Evolutionary conservation across 192 early-diverging fungal genomes (phyloP).

Genomic region (Cladochytrium replicatum): DNA sequence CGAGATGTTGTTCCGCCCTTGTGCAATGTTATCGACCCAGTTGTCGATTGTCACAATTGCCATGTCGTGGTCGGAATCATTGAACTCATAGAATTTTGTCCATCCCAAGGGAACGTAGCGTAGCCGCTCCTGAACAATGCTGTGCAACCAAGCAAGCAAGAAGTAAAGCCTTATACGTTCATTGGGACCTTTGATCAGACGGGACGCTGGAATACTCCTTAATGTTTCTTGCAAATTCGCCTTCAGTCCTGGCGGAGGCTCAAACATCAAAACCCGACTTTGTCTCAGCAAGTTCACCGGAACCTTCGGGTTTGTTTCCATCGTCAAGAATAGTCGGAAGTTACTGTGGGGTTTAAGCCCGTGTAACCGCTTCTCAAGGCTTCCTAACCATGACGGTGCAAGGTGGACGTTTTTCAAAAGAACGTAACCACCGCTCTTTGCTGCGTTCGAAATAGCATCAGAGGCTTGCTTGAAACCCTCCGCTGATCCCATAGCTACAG

Average conservation of each 20-base stretch:
- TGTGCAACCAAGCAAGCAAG: conserved; percentile 92
- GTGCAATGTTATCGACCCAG: conserved; percentile 78
- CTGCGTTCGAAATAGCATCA: conserved; percentile 72
- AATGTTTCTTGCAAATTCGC: conserved; percentile 84
- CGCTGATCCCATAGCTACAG: conserved; percentile 96
- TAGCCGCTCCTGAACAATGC: conserved; percentile 87
- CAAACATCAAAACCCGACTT: conserved; percentile 88
- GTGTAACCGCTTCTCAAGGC: conserved; percentile 92
- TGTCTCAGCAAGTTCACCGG: conserved; percentile 83
- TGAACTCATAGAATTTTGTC: conserved; percentile 97
- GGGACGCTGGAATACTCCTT: conserved; percentile 44
- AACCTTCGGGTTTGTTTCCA: conserved; percentile 95
- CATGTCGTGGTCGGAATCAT: conserved; percentile 94
- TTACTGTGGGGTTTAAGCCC: conserved; percentile 64
- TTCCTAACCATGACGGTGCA: conserved; percentile 82
- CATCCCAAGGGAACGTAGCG: conserved; percentile 97
- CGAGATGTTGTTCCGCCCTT: conserved; percentile 77
- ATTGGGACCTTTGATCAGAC: conserved; percentile 55
- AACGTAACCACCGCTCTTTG: conserved; percentile 86
- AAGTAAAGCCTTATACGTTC: conserved; percentile 90
- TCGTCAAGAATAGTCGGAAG: conserved; percentile 95
- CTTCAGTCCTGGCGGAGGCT: conserved; percentile 91
- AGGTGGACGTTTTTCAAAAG: conserved; percentile 98
- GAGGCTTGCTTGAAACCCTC: conserved; percentile 90
- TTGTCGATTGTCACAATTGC: conserved; percentile 77